Base-by-base conservation (phyloP, 2,329 filamentous ascomycete species). In the Trichoderma koningiopsis region DNA sequence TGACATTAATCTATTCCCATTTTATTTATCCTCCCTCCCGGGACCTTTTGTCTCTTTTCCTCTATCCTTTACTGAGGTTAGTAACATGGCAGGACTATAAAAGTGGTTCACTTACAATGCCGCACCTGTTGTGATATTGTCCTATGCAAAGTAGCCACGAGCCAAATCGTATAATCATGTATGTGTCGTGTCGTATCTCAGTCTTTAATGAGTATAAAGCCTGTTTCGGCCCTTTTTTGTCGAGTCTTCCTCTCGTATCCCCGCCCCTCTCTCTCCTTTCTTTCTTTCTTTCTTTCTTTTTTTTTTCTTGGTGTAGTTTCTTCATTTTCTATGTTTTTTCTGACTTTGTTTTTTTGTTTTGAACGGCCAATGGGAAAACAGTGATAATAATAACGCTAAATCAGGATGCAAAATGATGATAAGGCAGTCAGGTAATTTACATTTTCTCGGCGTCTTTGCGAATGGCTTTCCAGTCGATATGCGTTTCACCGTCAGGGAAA, bases 401-500 rank as follows among this genome's bases (percentile, higher is more conserved):
- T 49, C 47, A 22, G 11, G 4, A 49, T 49, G 47, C 47, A 49
- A 11, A 53, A 4, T 2, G 8, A 53, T 53, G 33, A 13, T 11
- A 11, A 11, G 11, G 24, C 5, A 13, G 14, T 22, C 22, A 55
- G 14, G 13, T 24, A 14, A 8, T 55, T n/a, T 33, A 43, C 13
- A 47, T 8, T 4, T 31, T 58, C 13, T 58, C 24, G 55, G 40
- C 64, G 13, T 31, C 55, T 8, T 4, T 10, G 4, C 5, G 22
- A 24, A 67, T 52, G 31, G 5, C 22, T 22, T 40, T 27, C 64
- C 64, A 67, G 13, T 52, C 8, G 31, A 67, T 67, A 27, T 52
- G 31, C 22, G 58, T 43, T 0, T 19, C 8, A 11, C n/a, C 8
- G 10, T 59, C 58, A 3, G 66, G 66, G 4, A 68, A 29, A 14